A percentile compares a stretch with the other conserved stretches of the same genome.
phyloP scores from a whole-genome alignment of 768 basidiomycete species.

The Amanita polypyramis region DNA sequence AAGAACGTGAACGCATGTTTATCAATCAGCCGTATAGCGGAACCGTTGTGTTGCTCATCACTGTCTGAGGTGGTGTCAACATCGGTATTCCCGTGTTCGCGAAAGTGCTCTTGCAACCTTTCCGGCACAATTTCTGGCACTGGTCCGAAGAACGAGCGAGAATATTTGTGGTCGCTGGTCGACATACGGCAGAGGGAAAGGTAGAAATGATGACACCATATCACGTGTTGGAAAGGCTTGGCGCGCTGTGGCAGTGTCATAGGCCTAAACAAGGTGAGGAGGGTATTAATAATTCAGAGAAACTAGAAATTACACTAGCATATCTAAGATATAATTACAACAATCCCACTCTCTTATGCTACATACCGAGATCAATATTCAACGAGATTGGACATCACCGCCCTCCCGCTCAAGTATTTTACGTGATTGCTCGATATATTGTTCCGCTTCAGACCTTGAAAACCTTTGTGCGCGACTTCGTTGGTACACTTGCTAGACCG shows the following conservation, averaged over 20 bases:
- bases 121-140: conserved; percentile 1
- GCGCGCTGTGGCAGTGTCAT: neutral
- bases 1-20: conserved; percentile 58
- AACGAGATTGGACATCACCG: neutral
- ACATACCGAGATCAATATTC: no score
- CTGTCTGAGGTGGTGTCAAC: neutral
- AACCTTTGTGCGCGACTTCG: conserved; percentile 33
- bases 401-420: conserved; percentile 32
- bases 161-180: neutral
- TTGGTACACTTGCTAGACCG: neutral
- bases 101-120: neutral
- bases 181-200: neutral
- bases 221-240: neutral
- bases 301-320: neutral
- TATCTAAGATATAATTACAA: neutral
- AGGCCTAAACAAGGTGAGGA: no score
- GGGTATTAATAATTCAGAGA: no score
- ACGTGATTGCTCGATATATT: conserved; percentile 54
- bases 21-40: conserved; percentile 39
- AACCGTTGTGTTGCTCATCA: conserved; percentile 18
- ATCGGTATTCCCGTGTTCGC: neutral
- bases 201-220: neutral
- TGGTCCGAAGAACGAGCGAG: conserved; percentile 6
- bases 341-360: no score
- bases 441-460: conserved; percentile 54